Conservation (phyloP, 2,329 filamentous ascomycete genomes). For the Chaetomiaceae sp. region DNA sequence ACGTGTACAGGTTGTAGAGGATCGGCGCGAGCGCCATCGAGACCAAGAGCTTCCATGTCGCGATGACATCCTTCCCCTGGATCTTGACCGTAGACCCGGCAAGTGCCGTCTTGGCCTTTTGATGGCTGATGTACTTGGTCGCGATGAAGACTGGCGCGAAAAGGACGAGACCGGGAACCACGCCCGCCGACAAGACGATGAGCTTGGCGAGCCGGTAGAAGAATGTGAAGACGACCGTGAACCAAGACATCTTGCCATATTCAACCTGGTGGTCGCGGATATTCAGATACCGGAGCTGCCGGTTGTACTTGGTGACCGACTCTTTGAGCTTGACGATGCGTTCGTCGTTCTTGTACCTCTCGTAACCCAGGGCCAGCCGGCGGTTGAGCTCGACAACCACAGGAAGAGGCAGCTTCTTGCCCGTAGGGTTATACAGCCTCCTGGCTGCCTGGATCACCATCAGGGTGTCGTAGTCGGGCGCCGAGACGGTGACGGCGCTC, state of each 20-base stretch:
- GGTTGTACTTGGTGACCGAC: constrained; percentile 80
- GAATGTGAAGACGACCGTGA: constrained; percentile 69
- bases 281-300: constrained; percentile 75
- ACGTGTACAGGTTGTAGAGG: constrained; percentile 77
- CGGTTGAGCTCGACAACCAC: constrained; percentile 93
- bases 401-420: constrained; percentile 86
- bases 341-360: constrained; percentile 84
- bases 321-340: constrained; percentile 72
- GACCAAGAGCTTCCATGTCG: constrained; percentile 91
- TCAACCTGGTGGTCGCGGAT: constrained; percentile 92
- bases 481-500: constrained; percentile 82
- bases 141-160: constrained; percentile 86
- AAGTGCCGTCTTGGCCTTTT: constrained; percentile 77
- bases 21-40: constrained; percentile 76
- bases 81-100: constrained; percentile 86
- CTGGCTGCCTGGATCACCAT: constrained; percentile 96
- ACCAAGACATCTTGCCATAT: constrained; percentile 77
- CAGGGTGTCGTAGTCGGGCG: constrained; percentile 90
- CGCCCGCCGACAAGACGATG: constrained; percentile 67
- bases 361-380: constrained; percentile 84
- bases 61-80: constrained; percentile 82
- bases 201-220: constrained; percentile 79
- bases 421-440: constrained; percentile 87
- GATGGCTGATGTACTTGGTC: constrained; percentile 74
- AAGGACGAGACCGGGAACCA: constrained; percentile 78